Base-by-base conservation (phyloP, 2,329 filamentous ascomycete genomes). In the Cercospora janseana region DNA sequence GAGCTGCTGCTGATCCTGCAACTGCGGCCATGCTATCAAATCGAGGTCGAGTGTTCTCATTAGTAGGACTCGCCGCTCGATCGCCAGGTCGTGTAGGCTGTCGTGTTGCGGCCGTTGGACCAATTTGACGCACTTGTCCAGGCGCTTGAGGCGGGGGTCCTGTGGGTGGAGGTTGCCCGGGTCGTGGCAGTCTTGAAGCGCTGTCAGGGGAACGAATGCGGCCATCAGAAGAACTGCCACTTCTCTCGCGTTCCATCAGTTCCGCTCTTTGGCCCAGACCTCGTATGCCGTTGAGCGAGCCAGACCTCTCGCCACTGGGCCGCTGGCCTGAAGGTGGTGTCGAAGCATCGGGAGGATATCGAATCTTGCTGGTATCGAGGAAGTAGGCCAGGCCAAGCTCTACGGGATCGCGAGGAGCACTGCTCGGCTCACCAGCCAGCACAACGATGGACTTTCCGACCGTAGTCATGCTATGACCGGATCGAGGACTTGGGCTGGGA, bases 381-480 rank as follows among this genome's bases (percentile, higher is more conserved):
- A 96, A 80, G 69, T 97, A 98, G 27, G 89, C 86, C 63, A 95
- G 80, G 52, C 87, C 89, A 45, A 98, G 76, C 66, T 98, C 93
- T 54, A 85, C 85, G 24, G 88, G 82, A 62, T 93, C 83, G 40
- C 86, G 81, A 0, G 87, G 82, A 21, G 88, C 86, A 12, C 90
- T 91, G 68, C 91, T 97, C 10, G 93, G 93, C 69, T 98, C 94
- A 57, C 93, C 93, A 28, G 88, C 94, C 24, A 97, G 77, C 31
- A 97, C 88, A 40, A 97, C 85, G 56, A 98, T 85, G 52, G 91
- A 87, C 69, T 95, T 96, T 23, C 88, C 89, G 56, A 92, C 88
- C 2, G 90, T 85, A 2, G 93, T 97, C 93, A 98, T 97, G 69
- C 90, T 96, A 69, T 98, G 93, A 1, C 93, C 93, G 12, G 92